phyloP scores from a whole-genome alignment of 306 rosid species.

The Trifolium repens region DNA sequence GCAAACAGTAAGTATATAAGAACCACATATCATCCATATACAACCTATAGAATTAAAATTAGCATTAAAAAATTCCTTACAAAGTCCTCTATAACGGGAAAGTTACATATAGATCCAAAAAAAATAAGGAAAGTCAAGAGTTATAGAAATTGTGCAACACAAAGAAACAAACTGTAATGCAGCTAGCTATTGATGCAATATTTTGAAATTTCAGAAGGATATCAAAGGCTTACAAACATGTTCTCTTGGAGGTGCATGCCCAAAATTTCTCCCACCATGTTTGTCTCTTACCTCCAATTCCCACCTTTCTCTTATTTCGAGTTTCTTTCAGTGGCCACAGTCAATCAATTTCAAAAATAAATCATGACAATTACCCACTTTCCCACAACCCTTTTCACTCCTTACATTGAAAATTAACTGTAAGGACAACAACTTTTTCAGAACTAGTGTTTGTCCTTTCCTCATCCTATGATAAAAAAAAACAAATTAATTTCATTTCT shows the following conservation, averaged over 20 bases:
- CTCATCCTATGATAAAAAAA: slow-evolving; percentile 25
- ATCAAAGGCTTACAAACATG: slow-evolving; percentile 45
- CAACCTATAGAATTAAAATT: no score
- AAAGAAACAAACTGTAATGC: slow-evolving; percentile 3
- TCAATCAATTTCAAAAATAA: slow-evolving; percentile 54
- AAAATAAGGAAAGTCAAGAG: no score
- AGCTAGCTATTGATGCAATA: background rate
- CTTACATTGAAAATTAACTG: background rate
- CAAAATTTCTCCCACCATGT: slow-evolving; percentile 46
- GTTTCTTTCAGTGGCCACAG: slow-evolving; percentile 45
- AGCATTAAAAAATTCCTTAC: no score
- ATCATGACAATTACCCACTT: slow-evolving; percentile 65
- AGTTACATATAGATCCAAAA: background rate
- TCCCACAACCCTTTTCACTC: slow-evolving; percentile 45
- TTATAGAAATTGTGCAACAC: background rate
- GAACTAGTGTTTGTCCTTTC: slow-evolving; percentile 33
- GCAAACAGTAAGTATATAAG: no score
- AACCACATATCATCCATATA: no score
- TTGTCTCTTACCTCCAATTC: slow-evolving; percentile 3
- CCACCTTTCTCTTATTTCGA: slow-evolving; percentile 63
- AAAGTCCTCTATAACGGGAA: background rate
- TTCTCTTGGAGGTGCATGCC: slow-evolving; percentile 36
- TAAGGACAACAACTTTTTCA: slow-evolving; percentile 49
- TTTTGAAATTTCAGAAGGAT: slow-evolving; percentile 37
- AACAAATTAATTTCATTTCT: slow-evolving; percentile 22